A percentile compares a stretch with the other conserved stretches of the same genome.
Evolutionary conservation across 805 yeast species (phyloP).

Genomic region (Kodamaea restingae): DNA sequence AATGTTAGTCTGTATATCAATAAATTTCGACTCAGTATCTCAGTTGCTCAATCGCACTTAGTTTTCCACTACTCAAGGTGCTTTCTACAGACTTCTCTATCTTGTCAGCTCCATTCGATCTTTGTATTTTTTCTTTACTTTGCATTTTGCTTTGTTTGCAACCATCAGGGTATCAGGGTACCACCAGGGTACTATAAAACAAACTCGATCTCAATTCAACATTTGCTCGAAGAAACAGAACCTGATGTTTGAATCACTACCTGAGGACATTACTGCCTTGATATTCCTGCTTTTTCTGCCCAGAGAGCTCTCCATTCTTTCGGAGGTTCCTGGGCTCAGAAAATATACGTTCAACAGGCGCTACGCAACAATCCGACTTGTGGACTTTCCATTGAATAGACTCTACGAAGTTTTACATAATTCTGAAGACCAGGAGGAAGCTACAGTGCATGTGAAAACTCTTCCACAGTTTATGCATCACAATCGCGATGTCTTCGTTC

Average conservation of each 20-base stretch:
- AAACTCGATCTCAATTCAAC: background rate
- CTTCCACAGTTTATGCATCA: constrained; percentile 1
- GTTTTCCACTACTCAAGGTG: too few species aligned
- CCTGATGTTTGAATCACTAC: background rate
- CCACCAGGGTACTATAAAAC: background rate
- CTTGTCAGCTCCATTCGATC: too few species aligned
- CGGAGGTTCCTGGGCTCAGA: background rate
- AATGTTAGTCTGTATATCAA: too few species aligned
- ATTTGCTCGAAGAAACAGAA: background rate
- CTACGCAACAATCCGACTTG: constrained; percentile 3
- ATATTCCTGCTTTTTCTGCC: constrained; percentile 2
- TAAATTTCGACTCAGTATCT: too few species aligned
- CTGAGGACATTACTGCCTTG: background rate
- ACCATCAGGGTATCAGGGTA: too few species aligned
- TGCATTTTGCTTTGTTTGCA: too few species aligned
- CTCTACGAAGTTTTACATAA: background rate
- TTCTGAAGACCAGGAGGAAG: constrained; percentile 4
- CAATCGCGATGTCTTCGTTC: constrained; percentile 2
- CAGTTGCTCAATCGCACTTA: too few species aligned
- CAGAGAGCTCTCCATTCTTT: background rate
- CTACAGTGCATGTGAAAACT: background rate
- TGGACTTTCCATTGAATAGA: constrained; percentile 2
- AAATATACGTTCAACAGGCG: constrained; percentile 4
- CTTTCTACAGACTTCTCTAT: too few species aligned
- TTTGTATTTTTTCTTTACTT: too few species aligned